These are phyloP conservation scores for Botryotinia convoluta DNA, from an alignment of 2,329 filamentous ascomycete genomes.

Conservation along the genomic window DNA sequence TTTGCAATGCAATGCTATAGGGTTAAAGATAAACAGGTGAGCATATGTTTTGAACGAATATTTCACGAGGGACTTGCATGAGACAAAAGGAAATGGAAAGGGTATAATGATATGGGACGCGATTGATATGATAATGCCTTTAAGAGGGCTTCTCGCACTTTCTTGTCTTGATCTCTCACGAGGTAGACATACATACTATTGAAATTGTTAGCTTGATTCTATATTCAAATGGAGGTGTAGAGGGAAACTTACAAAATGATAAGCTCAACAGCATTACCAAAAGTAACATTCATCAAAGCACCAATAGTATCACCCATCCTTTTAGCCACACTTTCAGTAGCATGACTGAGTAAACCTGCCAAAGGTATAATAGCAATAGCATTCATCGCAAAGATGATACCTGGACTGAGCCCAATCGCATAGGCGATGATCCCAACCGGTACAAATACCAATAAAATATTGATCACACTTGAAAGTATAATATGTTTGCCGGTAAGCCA, in stretches of 20 bases:
- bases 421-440: conserved; percentile 71
- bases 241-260: conserved; percentile 65
- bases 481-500: conserved; percentile 50
- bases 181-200: conserved; percentile 54
- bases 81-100: conserved; percentile 19
- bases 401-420: conserved; percentile 52
- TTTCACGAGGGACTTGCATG: conserved; percentile 29
- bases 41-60: conserved; percentile 34
- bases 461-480: conserved; percentile 73
- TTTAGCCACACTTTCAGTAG: conserved; percentile 71
- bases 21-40: conserved; percentile 39
- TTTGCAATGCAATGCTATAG: conserved; percentile 69
- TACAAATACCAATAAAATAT: conserved; percentile 73
- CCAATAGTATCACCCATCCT: conserved; percentile 71
- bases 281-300: conserved; percentile 72
- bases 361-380: conserved; percentile 73
- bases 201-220: conserved; percentile 28
- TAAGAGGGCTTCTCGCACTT: conserved; percentile 45
- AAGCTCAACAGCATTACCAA: conserved; percentile 76
- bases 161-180: conserved; percentile 46
- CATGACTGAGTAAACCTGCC: conserved; percentile 68
- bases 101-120: conserved; percentile 43
- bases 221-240: conserved; percentile 4
- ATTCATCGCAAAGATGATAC: conserved; percentile 70
- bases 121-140: conserved; percentile 47